These are phyloP conservation scores for Rhipidocladum racemiflorum DNA, from an alignment of 176 grass and related monocot genomes.

Conservation along the genomic window DNA sequence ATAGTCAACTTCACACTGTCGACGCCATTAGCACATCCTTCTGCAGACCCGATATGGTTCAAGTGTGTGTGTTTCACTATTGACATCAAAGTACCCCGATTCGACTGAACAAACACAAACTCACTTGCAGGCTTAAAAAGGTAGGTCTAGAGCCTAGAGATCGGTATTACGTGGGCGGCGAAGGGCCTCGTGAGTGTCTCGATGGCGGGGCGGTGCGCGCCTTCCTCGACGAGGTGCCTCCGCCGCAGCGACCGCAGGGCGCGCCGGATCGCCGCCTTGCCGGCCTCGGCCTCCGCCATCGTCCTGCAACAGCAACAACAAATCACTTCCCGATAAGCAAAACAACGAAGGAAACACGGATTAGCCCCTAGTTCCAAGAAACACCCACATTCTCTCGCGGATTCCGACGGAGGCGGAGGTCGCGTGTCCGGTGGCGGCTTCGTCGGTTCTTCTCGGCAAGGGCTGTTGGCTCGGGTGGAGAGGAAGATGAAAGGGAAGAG, in stretches of 20 bases:
- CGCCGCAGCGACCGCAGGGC: slow-evolving; percentile 48
- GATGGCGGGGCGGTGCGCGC: slow-evolving; percentile 71
- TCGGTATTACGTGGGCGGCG: slow-evolving; percentile 56
- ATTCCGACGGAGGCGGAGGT: neutral
- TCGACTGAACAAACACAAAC: neutral
- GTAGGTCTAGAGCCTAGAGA: neutral
- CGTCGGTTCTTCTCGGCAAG: slow-evolving; percentile 4
- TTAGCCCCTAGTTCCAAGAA: neutral
- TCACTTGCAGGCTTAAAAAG: neutral
- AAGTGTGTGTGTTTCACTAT: neutral
- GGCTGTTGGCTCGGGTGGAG: slow-evolving; percentile 7
- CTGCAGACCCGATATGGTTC: neutral
- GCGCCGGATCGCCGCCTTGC: slow-evolving; percentile 54
- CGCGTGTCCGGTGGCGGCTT: slow-evolving; percentile 5
- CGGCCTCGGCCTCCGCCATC: slow-evolving; percentile 58
- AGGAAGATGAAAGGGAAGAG: neutral
- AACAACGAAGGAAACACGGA: neutral
- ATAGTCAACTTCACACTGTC: neutral
- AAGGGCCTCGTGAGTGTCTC: slow-evolving; percentile 69
- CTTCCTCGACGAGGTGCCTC: slow-evolving; percentile 72
- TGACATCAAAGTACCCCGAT: neutral
- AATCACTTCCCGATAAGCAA: neutral
- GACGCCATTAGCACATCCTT: neutral
- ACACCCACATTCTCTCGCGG: neutral
- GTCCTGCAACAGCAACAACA: slow-evolving; percentile 48